These are phyloP conservation scores for Silybum marianum DNA, from an alignment of 129 eudicot species.

Conservation along the genomic window DNA sequence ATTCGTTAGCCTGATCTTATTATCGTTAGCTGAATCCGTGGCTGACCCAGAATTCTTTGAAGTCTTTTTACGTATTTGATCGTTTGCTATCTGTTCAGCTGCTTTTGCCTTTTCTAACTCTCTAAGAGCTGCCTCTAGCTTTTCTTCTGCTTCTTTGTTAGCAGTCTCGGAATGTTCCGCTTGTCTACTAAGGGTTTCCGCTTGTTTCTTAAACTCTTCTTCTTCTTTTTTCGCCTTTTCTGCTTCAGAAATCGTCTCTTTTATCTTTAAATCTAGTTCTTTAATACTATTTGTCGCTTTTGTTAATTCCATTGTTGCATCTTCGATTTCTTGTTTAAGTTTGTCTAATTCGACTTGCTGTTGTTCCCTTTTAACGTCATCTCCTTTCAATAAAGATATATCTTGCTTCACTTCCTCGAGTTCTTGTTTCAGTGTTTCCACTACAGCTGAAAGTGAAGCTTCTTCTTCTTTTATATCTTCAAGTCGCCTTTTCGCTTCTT, in stretches of 20 bases:
- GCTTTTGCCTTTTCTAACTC: slow-evolving; percentile 82
- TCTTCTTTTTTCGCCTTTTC: slow-evolving; percentile 54
- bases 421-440: slow-evolving; percentile 51
- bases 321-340: slow-evolving; percentile 53
- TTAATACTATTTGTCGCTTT: slow-evolving; percentile 36
- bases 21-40: not conserved
- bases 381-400: slow-evolving; percentile 34
- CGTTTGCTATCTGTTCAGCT: slow-evolving; percentile 59
- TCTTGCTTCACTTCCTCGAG: slow-evolving; percentile 57
- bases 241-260: slow-evolving; percentile 40
- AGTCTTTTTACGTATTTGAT: slow-evolving; percentile 41
- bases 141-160: slow-evolving; percentile 52
- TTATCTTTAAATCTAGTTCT: slow-evolving; percentile 35
- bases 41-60: slow-evolving; percentile 9
- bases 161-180: slow-evolving; percentile 37
- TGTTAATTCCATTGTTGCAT: slow-evolving; percentile 34
- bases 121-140: slow-evolving; percentile 44
- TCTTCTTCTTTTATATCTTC: slow-evolving; percentile 48
- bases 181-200: slow-evolving; percentile 41
- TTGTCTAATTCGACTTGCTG: slow-evolving; percentile 50
- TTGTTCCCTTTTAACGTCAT: slow-evolving; percentile 44
- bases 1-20: slow-evolving; percentile 51
- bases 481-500: slow-evolving; percentile 45
- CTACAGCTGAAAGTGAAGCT: slow-evolving; percentile 28
- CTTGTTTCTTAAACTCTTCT: slow-evolving; percentile 44